A percentile compares a stretch with the other conserved stretches of the same genome.
These are phyloP conservation scores for Penicillium capsulatum DNA, from an alignment of 2,329 filamentous ascomycete genomes.

Conservation along the genomic window DNA sequence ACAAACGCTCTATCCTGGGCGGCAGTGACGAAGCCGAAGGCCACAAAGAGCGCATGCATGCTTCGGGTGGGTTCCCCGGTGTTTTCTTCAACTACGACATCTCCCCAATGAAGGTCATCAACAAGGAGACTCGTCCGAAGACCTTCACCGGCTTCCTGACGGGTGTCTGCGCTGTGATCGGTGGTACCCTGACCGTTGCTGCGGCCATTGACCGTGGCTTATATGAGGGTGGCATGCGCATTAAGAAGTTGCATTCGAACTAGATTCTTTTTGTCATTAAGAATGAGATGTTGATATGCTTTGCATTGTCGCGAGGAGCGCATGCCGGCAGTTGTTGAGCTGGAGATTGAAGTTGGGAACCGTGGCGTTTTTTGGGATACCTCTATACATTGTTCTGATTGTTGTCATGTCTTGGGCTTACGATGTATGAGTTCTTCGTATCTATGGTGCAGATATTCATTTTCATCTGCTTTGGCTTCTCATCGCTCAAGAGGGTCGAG, in stretches of 20 bases:
- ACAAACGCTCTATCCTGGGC: constrained; percentile 81
- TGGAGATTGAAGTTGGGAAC: constrained; percentile 11
- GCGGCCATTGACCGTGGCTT: constrained; percentile 86
- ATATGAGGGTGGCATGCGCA: constrained; percentile 78
- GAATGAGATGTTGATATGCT: neutral
- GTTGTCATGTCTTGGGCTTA: constrained; percentile 1
- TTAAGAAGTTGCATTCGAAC: constrained; percentile 77
- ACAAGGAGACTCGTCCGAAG: constrained; percentile 85
- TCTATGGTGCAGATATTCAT: neutral
- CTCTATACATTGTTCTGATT: constrained; percentile 16
- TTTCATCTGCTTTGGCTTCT: too few relatives aligned
- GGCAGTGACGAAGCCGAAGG: constrained; percentile 82
- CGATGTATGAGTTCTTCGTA: constrained; percentile 9
- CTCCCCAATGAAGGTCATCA: constrained; percentile 99
- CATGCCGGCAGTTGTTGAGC: neutral
- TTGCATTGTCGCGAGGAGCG: constrained; percentile 1
- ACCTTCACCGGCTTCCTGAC: constrained; percentile 89
- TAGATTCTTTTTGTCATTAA: constrained; percentile 30
- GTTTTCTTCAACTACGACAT: constrained; percentile 99
- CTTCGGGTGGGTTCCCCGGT: constrained; percentile 85
- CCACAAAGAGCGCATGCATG: constrained; percentile 87
- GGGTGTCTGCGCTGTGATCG: constrained; percentile 89
- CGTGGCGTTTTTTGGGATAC: constrained; percentile 19
- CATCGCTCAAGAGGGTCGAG: too few relatives aligned
- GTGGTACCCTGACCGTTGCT: constrained; percentile 91